A percentile compares a stretch with the other conserved stretches of the same genome.
Conservation (phyloP, 2,329 filamentous ascomycete species). For the Fusarium nurragi region DNA sequence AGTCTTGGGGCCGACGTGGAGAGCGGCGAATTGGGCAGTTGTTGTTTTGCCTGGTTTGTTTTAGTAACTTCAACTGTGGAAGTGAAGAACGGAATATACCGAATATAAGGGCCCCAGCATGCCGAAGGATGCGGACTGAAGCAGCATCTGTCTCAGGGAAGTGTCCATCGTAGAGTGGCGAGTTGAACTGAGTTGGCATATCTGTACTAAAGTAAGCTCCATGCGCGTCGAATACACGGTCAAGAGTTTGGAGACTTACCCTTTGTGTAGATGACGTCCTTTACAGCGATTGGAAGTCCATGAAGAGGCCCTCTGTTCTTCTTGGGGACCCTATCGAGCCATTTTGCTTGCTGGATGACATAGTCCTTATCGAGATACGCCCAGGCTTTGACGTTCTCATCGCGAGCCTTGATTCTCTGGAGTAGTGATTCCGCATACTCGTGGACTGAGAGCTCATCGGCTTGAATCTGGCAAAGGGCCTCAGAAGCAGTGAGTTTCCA, state of each 20-base stretch:
- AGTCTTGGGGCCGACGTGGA: constrained; percentile 61
- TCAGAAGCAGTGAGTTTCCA: constrained; percentile 55
- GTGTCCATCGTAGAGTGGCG: constrained; percentile 61
- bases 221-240: neutral
- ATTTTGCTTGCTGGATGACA: constrained; percentile 59
- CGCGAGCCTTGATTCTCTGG: constrained; percentile 54
- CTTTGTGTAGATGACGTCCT: constrained; percentile 69
- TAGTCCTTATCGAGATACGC: constrained; percentile 55
- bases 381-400: constrained; percentile 61
- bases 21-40: constrained; percentile 72
- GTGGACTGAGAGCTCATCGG: constrained; percentile 58
- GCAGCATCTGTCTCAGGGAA: constrained; percentile 61
- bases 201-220: constrained; percentile 46
- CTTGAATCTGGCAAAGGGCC: constrained; percentile 51
- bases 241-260: constrained; percentile 44
- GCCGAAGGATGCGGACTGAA: constrained; percentile 61
- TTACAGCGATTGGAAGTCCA: constrained; percentile 66
- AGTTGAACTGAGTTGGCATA: constrained; percentile 67
- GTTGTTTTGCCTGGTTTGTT: constrained; percentile 48
- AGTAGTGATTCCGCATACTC: constrained; percentile 60
- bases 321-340: constrained; percentile 59
- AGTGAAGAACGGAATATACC: constrained; percentile 8
- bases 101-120: constrained; percentile 67
- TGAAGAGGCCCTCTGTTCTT: constrained; percentile 64
- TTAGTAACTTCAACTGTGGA: neutral